phyloP scores from a whole-genome alignment of 1,284 basidiomycete genomes.

The Cutaneotrichosporon sp. region DNA sequence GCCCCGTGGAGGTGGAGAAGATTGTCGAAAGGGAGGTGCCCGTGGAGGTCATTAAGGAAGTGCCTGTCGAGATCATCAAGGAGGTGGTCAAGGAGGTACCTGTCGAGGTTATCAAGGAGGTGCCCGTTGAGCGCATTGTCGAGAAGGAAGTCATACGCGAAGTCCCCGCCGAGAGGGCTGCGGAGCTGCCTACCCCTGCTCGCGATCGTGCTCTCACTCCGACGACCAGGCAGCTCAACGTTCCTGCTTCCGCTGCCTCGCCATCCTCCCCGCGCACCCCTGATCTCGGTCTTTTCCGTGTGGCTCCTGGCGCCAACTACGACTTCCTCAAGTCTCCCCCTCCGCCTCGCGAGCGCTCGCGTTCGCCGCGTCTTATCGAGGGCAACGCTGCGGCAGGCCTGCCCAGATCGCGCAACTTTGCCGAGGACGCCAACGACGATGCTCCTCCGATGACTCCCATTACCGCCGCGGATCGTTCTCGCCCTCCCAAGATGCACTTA shows the following conservation, averaged over 20 bases:
- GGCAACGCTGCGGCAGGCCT: slow-evolving; percentile 20
- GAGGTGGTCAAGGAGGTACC: slow-evolving; percentile 48
- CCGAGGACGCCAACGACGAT: slow-evolving; percentile 15
- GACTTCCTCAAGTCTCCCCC: slow-evolving; percentile 49
- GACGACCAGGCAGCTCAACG: slow-evolving; percentile 2
- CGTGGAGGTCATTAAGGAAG: slow-evolving; percentile 26
- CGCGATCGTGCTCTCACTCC: slow-evolving; percentile 13
- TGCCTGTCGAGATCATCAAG: slow-evolving; percentile 38
- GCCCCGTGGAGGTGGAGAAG: slow-evolving; percentile 35
- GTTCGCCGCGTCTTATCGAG: slow-evolving; percentile 10
- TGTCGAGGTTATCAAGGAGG: slow-evolving; percentile 39
- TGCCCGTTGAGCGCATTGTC: slow-evolving; percentile 42
- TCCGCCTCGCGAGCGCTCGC: slow-evolving; percentile 13
- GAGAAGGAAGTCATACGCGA: slow-evolving; percentile 29
- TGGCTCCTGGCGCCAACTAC: slow-evolving; percentile 41
- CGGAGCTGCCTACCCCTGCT: background rate
- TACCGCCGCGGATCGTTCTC: slow-evolving; percentile 62
- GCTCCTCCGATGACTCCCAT: slow-evolving; percentile 23
- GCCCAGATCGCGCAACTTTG: slow-evolving; percentile 33
- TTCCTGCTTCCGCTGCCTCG: slow-evolving; percentile 1
- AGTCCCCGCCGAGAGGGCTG: slow-evolving; percentile 1
- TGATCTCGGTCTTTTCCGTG: slow-evolving; percentile 45
- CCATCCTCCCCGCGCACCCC: slow-evolving; percentile 14
- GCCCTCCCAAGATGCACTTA: slow-evolving; percentile 75
- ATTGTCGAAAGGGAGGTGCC: slow-evolving; percentile 41